Evolutionary conservation across 2,329 filamentous ascomycete species (phyloP).

Genomic region (Cercospora brassicicola): DNA sequence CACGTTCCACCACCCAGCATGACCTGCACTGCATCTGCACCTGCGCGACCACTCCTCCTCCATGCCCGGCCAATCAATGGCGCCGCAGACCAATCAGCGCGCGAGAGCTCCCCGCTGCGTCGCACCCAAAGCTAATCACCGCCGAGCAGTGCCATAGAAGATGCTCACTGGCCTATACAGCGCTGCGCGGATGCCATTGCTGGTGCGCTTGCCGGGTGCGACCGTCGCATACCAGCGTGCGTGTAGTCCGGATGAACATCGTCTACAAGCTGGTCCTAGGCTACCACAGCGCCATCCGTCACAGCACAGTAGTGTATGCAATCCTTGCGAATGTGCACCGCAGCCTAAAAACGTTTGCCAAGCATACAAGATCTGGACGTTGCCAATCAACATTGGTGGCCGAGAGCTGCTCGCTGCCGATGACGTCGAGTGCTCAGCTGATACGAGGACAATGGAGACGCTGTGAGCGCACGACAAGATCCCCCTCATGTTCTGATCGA

Average conservation of each 20-base stretch:
- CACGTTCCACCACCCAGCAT: background rate
- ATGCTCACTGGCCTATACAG: background rate
- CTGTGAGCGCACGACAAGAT: background rate
- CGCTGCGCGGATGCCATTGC: background rate
- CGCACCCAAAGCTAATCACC: background rate
- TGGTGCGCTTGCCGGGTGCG: background rate
- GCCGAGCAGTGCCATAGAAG: background rate
- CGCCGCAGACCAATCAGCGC: conserved; percentile 1
- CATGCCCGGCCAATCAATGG: background rate
- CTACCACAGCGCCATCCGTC: background rate
- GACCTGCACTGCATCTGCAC: background rate
- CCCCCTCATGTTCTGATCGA: background rate
- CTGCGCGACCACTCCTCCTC: background rate
- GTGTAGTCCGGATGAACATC: background rate
- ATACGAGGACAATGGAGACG: background rate
- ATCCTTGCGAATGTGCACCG: background rate
- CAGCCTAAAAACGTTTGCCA: background rate
- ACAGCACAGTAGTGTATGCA: background rate
- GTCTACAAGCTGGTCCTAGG: background rate
- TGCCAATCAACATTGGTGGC: background rate
- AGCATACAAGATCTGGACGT: background rate
- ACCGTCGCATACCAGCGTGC: background rate
- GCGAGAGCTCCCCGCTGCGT: background rate
- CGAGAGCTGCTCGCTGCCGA: background rate
- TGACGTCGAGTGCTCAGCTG: background rate